Evolutionary conservation across 352 stramenopile species (phyloP), one percentile per base, ranked within the genome.

Genomic region (Globisporangium paroecandrum): DNA sequence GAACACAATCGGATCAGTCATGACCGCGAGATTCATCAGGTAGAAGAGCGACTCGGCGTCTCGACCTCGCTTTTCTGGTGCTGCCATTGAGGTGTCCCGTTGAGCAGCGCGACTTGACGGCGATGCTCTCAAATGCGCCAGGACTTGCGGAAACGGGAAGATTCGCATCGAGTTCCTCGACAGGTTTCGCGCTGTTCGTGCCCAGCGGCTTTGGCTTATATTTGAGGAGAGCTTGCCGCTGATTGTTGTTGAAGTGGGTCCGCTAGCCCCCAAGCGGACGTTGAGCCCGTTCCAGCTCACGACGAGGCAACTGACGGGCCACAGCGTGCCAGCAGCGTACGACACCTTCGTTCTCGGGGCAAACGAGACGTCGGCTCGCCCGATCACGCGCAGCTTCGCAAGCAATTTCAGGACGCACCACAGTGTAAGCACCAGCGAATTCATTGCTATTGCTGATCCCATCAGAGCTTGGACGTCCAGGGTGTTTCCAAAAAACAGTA

Each of bases 1-100:
- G n/a, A 67, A 69, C 27, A 32, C 55, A 7, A 75, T 25, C 5
- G 65, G 65, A n/a, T 62, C 55, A 0, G 65, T 67, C 58, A 70
- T 59, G 57, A 57, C 49, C 1, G 58, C 29, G 3, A 70, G 8
- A n/a, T 70, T 67, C 58, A 62, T 70, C 47, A 70, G 41, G 47
- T 49, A 61, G 10, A 70, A 22, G 15, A 66, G 43, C 9, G 65
- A 65, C 59, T 70, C 38, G 2, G 38, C 15, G 25, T 66, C 58
- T 15, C 24, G 7, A 32, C 10, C 41, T 7, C 62, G 51, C 20
- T 49, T 36, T 1, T 59, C 54, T 38, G 25, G 54, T 6, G 10
- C 34, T 15, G 27, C 15, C 25, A 41, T 59, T 9, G 41, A 49
- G 7, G 3, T 10, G 27, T 18, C 51, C 12, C 22, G 24, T 34